Base-by-base conservation (phyloP, 179 eudicot genomes). In the Sideroxylon spinosum region DNA sequence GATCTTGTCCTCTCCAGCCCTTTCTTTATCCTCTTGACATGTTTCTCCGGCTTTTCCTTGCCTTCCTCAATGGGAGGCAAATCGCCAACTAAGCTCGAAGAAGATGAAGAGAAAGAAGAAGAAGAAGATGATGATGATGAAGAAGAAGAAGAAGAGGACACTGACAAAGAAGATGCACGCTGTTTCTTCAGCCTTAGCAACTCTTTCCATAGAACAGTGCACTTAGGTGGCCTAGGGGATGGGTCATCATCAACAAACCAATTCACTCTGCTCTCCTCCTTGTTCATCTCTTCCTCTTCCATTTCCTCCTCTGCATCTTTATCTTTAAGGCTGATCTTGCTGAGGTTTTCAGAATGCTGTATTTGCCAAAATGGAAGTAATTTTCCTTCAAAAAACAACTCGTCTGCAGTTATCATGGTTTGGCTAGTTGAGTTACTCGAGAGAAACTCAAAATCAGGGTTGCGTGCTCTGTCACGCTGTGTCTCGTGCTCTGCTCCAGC, bases 181-280 rank as follows among this genome's bases (percentile, higher is more conserved):
- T 86, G 85, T 46, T 93, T 95, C 83, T 83, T 88, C 82, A 95
- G 57, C 79, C 91, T 80, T 5, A 92, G 68, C 52, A 93, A 59
- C 81, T 93, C 98, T 67, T 93, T 93, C 98, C 98, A 95, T 12
- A 95, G 50, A 6, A 93, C 98, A 7, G 98, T 91, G 79, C 99
- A 95, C 20, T 86, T 93, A 4, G 99, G 99, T 3, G 99, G 99
- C 52, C 98, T 85, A 5, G 99, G 99, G 29, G 99, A 95, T 2
- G 99, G 99, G 73, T 93, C 98, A 46, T 95, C 99, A 23, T 95
- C 98, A 6, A 90, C 82, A 77, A 85, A 91, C 98, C 98, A 95
- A 69, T 79, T 88, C 68, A 85, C 88, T 52, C 79, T 76, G 12
- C 79, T 75, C 78, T 68, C 80, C 13, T 37, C 71, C 46, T 82